Conservation (phyloP, 495 filamentous ascomycete genomes). For the Hypoxylon lenormandii region DNA sequence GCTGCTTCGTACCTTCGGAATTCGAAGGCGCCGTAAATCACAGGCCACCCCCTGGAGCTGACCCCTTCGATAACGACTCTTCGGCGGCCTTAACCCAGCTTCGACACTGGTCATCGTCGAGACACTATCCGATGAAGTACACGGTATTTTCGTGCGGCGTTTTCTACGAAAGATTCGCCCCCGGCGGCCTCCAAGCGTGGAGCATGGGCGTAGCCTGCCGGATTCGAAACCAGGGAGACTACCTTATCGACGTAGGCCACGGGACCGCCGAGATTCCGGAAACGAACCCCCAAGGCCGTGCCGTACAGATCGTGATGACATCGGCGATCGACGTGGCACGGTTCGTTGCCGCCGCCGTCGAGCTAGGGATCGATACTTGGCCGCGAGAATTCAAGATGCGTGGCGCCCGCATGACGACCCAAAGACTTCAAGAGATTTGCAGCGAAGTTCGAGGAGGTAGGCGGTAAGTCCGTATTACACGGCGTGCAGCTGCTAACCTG, state of each 20-base stretch:
- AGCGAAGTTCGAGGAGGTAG: conserved; percentile 57
- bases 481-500: conserved; percentile 25
- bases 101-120: conserved; percentile 60
- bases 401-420: conserved; percentile 69
- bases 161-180: conserved; percentile 80
- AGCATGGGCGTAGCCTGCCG: conserved; percentile 64
- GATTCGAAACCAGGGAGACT: conserved; percentile 68
- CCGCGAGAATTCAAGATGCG: conserved; percentile 74
- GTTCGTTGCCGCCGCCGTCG: conserved; percentile 72
- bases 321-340: conserved; percentile 73
- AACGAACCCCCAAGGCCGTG: conserved; percentile 59
- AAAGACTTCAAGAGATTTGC: conserved; percentile 62
- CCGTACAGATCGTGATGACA: conserved; percentile 71
- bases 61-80: conserved; percentile 65
- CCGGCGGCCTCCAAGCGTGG: conserved; percentile 68
- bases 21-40: conserved; percentile 71
- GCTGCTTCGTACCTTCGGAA: conserved; percentile 78
- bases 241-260: conserved; percentile 70
- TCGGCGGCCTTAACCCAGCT: conserved; percentile 67
- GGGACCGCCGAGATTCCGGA: conserved; percentile 70
- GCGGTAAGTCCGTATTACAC: conserved; percentile 27
- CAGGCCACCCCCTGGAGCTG: conserved; percentile 61
- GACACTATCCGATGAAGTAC: conserved; percentile 65
- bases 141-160: conserved; percentile 78
- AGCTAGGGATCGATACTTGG: conserved; percentile 71